phyloP scores from a whole-genome alignment of 257 asterid genomes.

The Apocynum venetum region DNA sequence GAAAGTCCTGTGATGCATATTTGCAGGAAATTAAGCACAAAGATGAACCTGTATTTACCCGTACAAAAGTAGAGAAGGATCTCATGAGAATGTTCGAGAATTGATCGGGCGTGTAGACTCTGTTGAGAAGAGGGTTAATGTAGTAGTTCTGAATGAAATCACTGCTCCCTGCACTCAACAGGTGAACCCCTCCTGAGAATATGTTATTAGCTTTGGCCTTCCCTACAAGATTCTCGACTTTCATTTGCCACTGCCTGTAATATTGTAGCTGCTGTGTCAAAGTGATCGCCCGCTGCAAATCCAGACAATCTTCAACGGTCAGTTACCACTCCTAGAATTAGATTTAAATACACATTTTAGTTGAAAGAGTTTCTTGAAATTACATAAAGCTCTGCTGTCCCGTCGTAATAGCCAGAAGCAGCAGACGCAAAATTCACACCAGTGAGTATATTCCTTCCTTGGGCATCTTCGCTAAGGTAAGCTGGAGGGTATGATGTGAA shows the following conservation, averaged over 20 bases:
- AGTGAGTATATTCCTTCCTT: slow-evolving; percentile 42
- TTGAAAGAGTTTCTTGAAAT: not conserved
- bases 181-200: slow-evolving; percentile 62
- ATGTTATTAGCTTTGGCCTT: slow-evolving; percentile 42
- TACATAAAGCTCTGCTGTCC: slow-evolving; percentile 63
- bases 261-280: slow-evolving; percentile 51
- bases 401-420: slow-evolving; percentile 80
- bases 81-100: slow-evolving; percentile 58
- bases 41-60: slow-evolving; percentile 31
- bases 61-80: slow-evolving; percentile 51
- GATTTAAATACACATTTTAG: not conserved
- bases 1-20: not conserved
- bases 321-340: not conserved
- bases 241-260: slow-evolving; percentile 65
- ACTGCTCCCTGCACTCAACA: slow-evolving; percentile 83
- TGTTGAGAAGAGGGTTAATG: slow-evolving; percentile 55
- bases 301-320: not conserved
- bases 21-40: not conserved
- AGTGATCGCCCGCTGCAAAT: slow-evolving; percentile 57
- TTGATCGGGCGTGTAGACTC: slow-evolving; percentile 40
- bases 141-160: slow-evolving; percentile 77
- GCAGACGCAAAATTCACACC: slow-evolving; percentile 91
- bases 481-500: slow-evolving; percentile 78
- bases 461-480: slow-evolving; percentile 61
- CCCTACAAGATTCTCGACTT: slow-evolving; percentile 60